Evolutionary conservation across 106 monocot species (phyloP), one percentile per base, ranked within the genome.

Genomic region (Alisma plantagoaquatica): DNA sequence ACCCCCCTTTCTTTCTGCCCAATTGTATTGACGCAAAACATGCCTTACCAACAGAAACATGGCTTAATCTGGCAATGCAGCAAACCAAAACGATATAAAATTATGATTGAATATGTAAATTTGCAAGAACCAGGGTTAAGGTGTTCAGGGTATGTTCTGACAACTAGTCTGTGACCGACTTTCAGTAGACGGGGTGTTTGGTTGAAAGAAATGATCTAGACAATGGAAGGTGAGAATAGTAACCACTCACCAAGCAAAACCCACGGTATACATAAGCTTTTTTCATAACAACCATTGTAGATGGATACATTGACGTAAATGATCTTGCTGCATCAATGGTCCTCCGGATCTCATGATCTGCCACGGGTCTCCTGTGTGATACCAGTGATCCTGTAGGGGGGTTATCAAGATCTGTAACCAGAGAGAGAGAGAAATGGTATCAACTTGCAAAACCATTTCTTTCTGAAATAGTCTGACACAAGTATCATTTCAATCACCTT

Each of bases 211-310:
- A 51, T 24, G 27, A 9, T 10, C 8, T 10, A 25, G 8, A 51
- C 4, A 23, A 10, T 22, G 2, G n/a, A 46, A 60, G 25, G 27
- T 3, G 42, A 19, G 18, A 4, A 42, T 18, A 2, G 41, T 19
- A 30, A 43, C 1, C 1, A 18, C n/a, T n/a, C 29, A 64, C 63
- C 63, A 64, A 6, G 27, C 28, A 64, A 64, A 64, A 64, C 16
- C 53, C 63, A 51, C n/a, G 10, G 35, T 64, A 64, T 3, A 64
- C 63, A 12, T 64, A 63, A 20, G 32, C 33, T 7, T 53, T 41
- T n/a, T 15, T 14, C 63, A 43, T 64, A 30, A 44, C 43, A 19
- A 64, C 23, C 27, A 64, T 16, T 26, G 53, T 29, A 14, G 49
- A 29, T 22, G 53, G 64, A 21, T 64, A 10, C 2, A 43, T 16